phyloP scores from a whole-genome alignment of 352 stramenopile genomes.

The Globisporangium nodosum region DNA sequence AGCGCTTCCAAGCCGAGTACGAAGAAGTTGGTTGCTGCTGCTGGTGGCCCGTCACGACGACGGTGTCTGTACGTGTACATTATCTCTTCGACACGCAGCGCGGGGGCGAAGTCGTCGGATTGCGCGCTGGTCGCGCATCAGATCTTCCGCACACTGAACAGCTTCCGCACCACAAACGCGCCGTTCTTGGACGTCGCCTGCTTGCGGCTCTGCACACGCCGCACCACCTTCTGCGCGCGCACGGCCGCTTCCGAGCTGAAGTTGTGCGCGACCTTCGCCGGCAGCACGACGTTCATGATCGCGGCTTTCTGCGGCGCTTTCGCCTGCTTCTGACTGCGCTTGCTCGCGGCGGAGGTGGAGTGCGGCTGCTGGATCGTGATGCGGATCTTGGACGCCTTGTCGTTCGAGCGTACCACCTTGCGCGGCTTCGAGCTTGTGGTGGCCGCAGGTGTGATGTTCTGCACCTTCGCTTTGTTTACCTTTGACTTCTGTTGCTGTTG shows the following conservation, averaged over 20 bases:
- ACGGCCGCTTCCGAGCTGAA: slow-evolving; percentile 7
- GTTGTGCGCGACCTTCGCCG: slow-evolving; percentile 10
- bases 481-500: slow-evolving; percentile 7
- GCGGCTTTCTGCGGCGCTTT: slow-evolving; percentile 23
- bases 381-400: slow-evolving; percentile 29
- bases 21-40: too few species aligned
- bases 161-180: slow-evolving; percentile 48
- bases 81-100: slow-evolving; percentile 5
- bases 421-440: background rate
- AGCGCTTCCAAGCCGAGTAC: background rate
- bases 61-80: slow-evolving; percentile 14
- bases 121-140: slow-evolving; percentile 12
- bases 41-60: background rate
- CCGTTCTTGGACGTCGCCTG: slow-evolving; percentile 32
- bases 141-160: slow-evolving; percentile 25
- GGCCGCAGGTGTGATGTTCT: background rate
- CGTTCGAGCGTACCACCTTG: slow-evolving; percentile 24
- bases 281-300: slow-evolving; percentile 11
- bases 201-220: slow-evolving; percentile 12
- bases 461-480: background rate
- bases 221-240: slow-evolving; percentile 7
- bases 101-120: slow-evolving; percentile 4
- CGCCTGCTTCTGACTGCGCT: slow-evolving; percentile 17
- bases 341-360: slow-evolving; percentile 2
- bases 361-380: slow-evolving; percentile 24